phyloP scores from a whole-genome alignment of 1,139 yeast genomes.

The Suhomyces kunorum region DNA sequence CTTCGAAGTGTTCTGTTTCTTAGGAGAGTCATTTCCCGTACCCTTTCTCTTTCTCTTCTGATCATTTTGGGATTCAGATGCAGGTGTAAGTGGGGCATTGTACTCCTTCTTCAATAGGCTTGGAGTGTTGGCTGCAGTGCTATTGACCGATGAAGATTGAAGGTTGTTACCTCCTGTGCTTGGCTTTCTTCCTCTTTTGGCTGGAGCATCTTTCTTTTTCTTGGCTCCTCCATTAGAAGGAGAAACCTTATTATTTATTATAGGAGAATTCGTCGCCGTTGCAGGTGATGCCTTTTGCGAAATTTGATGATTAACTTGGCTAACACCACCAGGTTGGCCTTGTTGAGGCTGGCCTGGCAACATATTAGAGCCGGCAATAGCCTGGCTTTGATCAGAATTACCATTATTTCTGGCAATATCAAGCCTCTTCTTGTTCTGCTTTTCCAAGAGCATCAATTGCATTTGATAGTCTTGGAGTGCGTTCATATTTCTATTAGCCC shows the following conservation, averaged over 20 bases:
- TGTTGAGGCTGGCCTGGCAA: constrained; percentile 22
- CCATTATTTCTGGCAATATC: constrained; percentile 49
- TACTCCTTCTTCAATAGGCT: constrained; percentile 36
- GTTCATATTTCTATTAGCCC: constrained; percentile 34
- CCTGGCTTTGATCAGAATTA: constrained; percentile 16
- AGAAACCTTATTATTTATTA: constrained; percentile 38
- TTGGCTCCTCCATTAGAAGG: constrained; percentile 27
- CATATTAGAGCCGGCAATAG: constrained; percentile 24
- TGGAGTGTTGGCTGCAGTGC: constrained; percentile 26
- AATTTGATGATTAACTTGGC: constrained; percentile 6
- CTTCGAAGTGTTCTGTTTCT: constrained; percentile 24
- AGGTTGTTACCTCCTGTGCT: constrained; percentile 22
- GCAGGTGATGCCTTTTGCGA: constrained; percentile 32
- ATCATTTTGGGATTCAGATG: constrained; percentile 39
- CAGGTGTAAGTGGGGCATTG: constrained; percentile 46
- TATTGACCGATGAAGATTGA: constrained; percentile 19
- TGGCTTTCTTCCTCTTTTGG: constrained; percentile 39
- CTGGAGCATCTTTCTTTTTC: constrained; percentile 30
- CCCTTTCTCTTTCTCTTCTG: constrained; percentile 31
- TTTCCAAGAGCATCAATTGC: constrained; percentile 71
- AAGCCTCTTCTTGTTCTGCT: constrained; percentile 66
- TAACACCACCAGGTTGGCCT: constrained; percentile 3
- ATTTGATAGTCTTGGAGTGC: constrained; percentile 73
- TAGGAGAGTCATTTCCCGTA: constrained; percentile 36
- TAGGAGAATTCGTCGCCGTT: constrained; percentile 33